A percentile compares a stretch with the other conserved stretches of the same genome.
These are phyloP conservation scores for Entrophospora sp. DNA, from an alignment of 192 early-diverging fungal genomes.

Conservation along the genomic window DNA sequence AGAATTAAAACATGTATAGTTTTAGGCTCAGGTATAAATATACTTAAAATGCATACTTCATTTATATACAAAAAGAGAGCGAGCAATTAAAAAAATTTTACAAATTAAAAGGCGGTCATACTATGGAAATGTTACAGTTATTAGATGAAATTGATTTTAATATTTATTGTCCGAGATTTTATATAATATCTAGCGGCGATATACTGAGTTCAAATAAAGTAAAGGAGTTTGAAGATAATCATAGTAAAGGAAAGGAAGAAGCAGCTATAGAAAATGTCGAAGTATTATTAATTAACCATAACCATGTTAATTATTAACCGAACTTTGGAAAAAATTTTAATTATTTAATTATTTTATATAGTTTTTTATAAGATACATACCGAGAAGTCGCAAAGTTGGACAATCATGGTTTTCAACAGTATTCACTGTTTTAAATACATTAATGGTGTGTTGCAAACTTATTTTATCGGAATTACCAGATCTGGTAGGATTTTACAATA, in stretches of 20 bases:
- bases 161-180: conserved; percentile 56
- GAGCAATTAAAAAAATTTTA: neutral
- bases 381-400: conserved; percentile 65
- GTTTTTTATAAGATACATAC: too few relatives aligned
- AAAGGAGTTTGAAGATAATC: conserved; percentile 34
- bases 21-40: conserved; percentile 23
- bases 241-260: too few relatives aligned
- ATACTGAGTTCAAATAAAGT: conserved; percentile 46
- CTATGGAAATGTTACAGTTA: conserved; percentile 81
- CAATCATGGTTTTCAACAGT: conserved; percentile 58
- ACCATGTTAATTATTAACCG: too few relatives aligned
- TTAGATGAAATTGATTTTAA: conserved; percentile 48
- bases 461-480: conserved; percentile 48
- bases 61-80: neutral
- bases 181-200: conserved; percentile 68
- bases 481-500: conserved; percentile 35
- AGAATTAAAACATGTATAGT: conserved; percentile 35
- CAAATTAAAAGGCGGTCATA: conserved; percentile 71
- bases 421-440: conserved; percentile 28
- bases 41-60: neutral
- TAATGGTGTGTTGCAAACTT: conserved; percentile 33
- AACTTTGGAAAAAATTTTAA: too few relatives aligned
- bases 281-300: neutral
- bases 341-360: too few relatives aligned
- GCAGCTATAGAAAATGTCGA: conserved; percentile 1